Conservation (phyloP, 192 early-diverging fungal genomes). For the Chytriomyces hyalinus region DNA sequence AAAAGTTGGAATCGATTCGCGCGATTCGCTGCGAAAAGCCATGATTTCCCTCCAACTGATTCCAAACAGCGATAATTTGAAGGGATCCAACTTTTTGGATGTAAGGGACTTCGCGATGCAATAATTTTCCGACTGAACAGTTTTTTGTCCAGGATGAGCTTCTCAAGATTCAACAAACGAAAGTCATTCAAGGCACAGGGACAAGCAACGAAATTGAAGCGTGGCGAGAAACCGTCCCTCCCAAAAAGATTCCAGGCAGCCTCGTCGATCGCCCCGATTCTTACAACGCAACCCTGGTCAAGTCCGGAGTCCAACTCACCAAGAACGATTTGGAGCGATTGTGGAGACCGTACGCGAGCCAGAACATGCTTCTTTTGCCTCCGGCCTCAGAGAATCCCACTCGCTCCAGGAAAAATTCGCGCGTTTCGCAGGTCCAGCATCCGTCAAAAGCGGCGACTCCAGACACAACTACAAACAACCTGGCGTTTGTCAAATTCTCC, state of each 20-base stretch:
- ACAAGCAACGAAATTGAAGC: background rate
- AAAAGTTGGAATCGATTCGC: constrained; percentile 45
- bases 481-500: too few relatives aligned
- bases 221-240: constrained; percentile 4
- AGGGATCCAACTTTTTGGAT: constrained; percentile 38
- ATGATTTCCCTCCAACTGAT: constrained; percentile 49
- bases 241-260: constrained; percentile 28
- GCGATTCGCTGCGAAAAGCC: constrained; percentile 33
- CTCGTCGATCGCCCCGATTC: constrained; percentile 13
- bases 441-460: too few relatives aligned
- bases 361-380: too few relatives aligned
- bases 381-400: background rate
- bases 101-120: constrained; percentile 30
- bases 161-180: background rate
- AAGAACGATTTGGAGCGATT: constrained; percentile 19
- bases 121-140: background rate
- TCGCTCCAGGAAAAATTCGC: background rate
- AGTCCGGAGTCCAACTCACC: background rate
- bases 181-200: background rate
- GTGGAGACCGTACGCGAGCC: background rate
- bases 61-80: background rate
- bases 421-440: too few relatives aligned
- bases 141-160: constrained; percentile 16
- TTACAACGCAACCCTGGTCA: constrained; percentile 25
- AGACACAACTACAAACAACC: too few relatives aligned